Evolutionary conservation across 352 stramenopile genomes (phyloP).

Genomic region (Globisporangium nodosum): DNA sequence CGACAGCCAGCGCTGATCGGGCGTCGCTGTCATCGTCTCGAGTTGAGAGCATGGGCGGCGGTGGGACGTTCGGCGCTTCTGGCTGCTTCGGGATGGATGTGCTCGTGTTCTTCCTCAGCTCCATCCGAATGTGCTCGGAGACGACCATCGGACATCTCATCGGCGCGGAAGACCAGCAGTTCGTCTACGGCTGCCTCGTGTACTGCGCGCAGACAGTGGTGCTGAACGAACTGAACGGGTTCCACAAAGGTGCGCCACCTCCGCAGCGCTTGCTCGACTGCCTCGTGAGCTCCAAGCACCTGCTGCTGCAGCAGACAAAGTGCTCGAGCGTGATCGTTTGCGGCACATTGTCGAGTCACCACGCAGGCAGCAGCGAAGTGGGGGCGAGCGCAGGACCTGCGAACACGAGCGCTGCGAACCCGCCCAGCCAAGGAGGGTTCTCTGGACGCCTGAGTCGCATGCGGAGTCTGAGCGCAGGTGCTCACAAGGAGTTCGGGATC

Average conservation of each 20-base stretch:
- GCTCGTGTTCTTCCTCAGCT: conserved; percentile 43
- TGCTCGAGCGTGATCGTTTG: conserved; percentile 57
- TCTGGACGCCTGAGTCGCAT: conserved; percentile 39
- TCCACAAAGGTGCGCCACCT: conserved; percentile 23
- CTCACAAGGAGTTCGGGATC: conserved; percentile 64
- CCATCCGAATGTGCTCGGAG: conserved; percentile 34
- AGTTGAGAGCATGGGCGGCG: conserved; percentile 6
- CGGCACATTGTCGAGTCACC: conserved; percentile 15
- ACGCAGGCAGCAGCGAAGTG: conserved; percentile 5
- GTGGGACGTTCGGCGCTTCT: not conserved
- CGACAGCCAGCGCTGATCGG: not conserved
- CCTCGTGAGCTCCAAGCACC: conserved; percentile 37
- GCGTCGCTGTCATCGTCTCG: not conserved
- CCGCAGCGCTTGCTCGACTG: conserved; percentile 30
- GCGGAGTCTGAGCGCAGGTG: conserved; percentile 34
- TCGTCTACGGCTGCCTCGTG: conserved; percentile 65
- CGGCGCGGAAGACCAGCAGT: conserved; percentile 53
- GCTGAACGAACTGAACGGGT: conserved; percentile 47
- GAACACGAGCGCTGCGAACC: not conserved
- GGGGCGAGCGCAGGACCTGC: not conserved
- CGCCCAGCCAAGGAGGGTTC: conserved; percentile 13
- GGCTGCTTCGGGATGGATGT: conserved; percentile 51
- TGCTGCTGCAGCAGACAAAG: conserved; percentile 62
- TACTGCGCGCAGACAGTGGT: conserved; percentile 56
- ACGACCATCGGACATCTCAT: conserved; percentile 28